These are phyloP conservation scores for Colletotrichum agaves DNA, from an alignment of 2,329 filamentous ascomycete species.

Conservation along the genomic window DNA sequence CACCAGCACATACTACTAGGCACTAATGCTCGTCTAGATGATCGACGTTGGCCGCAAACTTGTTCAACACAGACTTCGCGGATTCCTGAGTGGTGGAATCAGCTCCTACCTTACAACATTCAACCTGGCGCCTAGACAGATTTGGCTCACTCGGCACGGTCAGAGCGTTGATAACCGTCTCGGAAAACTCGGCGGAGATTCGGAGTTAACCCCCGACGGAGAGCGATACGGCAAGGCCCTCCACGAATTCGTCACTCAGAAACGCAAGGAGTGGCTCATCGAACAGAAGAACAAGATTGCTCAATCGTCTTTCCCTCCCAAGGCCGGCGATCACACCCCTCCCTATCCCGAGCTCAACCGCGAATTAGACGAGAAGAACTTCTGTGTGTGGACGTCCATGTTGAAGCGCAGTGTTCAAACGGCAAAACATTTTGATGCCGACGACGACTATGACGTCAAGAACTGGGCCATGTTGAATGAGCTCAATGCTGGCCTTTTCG, in stretches of 20 bases:
- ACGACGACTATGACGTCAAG: conserved; percentile 97
- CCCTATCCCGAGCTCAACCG: conserved; percentile 87
- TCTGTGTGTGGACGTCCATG: conserved; percentile 99
- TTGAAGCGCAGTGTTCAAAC: conserved; percentile 89
- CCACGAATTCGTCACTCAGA: conserved; percentile 83
- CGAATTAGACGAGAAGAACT: conserved; percentile 82
- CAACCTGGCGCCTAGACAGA: conserved; percentile 93
- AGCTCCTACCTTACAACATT: conserved; percentile 97
- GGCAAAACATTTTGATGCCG: conserved; percentile 85
- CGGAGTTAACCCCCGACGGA: conserved; percentile 83
- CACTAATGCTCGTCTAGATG: conserved; percentile 68
- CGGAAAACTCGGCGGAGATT: conserved; percentile 92
- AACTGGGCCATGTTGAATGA: conserved; percentile 99
- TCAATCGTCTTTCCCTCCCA: conserved; percentile 86
- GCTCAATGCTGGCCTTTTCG: conserved; percentile 90
- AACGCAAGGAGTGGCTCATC: conserved; percentile 83
- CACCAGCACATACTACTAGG: neutral
- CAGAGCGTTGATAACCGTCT: conserved; percentile 88
- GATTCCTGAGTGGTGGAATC: conserved; percentile 91
- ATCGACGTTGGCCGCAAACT: conserved; percentile 97
- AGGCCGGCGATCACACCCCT: conserved; percentile 90
- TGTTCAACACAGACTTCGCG: conserved; percentile 87
- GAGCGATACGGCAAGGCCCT: conserved; percentile 82
- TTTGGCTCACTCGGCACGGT: conserved; percentile 97
- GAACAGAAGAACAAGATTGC: conserved; percentile 83